phyloP scores from a whole-genome alignment of 495 filamentous ascomycete genomes.

The Aspergillus ostianus region DNA sequence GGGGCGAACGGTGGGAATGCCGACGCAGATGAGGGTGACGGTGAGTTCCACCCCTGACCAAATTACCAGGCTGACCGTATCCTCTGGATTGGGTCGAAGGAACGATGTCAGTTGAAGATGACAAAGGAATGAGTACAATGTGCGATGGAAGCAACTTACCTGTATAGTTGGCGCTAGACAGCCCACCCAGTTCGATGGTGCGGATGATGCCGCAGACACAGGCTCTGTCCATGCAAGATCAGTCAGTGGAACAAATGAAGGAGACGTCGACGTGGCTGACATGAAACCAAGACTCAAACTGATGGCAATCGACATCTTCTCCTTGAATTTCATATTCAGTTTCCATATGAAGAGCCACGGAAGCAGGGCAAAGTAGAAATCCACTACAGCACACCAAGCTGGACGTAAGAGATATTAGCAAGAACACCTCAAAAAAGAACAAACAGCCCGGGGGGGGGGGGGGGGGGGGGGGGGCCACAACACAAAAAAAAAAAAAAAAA shows the following conservation, averaged over 20 bases:
- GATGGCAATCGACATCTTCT: conserved; percentile 25
- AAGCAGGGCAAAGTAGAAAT: conserved; percentile 25
- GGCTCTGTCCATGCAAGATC: conserved; percentile 11
- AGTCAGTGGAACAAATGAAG: not conserved
- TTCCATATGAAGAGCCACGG: conserved; percentile 28
- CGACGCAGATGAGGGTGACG: conserved; percentile 24
- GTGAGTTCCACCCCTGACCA: conserved; percentile 24
- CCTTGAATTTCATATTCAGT: conserved; percentile 24
- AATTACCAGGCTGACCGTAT: conserved; percentile 19
- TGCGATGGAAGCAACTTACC: conserved; percentile 3
- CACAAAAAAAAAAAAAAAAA: too few species aligned
- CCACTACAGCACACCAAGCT: conserved; percentile 26
- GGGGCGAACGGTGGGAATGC: conserved; percentile 21
- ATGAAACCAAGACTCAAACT: conserved; percentile 25
- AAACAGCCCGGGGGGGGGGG: too few species aligned
- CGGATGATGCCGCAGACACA: conserved; percentile 22
- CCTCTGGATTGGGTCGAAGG: conserved; percentile 8
- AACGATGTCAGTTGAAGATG: not conserved
- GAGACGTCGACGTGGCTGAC: not conserved
- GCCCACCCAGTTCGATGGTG: conserved; percentile 18
- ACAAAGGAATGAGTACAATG: not conserved
- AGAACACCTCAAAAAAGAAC: not conserved
- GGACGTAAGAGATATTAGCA: not conserved
- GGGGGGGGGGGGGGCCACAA: too few species aligned
- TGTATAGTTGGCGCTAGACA: conserved; percentile 21